A percentile compares a stretch with the other conserved stretches of the same genome.
These are phyloP conservation scores for Uncinocarpus reesii DNA, from an alignment of 2,329 filamentous ascomycete species.

Conservation along the genomic window DNA sequence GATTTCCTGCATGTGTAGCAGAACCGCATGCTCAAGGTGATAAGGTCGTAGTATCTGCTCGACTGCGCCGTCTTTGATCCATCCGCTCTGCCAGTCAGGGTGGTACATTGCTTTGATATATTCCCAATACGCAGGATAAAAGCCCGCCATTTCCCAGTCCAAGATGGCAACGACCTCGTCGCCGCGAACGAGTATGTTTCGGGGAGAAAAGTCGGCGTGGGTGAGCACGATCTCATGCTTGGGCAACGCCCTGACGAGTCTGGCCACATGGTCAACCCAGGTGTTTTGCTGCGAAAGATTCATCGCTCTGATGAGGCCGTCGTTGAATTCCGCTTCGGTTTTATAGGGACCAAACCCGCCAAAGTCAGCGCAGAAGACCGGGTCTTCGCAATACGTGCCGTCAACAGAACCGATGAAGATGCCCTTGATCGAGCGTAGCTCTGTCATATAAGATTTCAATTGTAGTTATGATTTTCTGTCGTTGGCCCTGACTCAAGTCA, in stretches of 20 bases:
- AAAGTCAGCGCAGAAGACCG: slow-evolving; percentile 14
- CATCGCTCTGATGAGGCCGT: slow-evolving; percentile 16
- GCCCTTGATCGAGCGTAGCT: slow-evolving; percentile 16
- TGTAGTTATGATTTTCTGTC: slow-evolving; percentile 13
- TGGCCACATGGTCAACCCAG: slow-evolving; percentile 13
- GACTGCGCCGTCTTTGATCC: slow-evolving; percentile 17
- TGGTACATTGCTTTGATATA: slow-evolving; percentile 20
- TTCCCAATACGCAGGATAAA: slow-evolving; percentile 23
- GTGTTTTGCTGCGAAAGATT: slow-evolving; percentile 12
- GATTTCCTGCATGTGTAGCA: slow-evolving; percentile 17
- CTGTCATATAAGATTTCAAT: slow-evolving; percentile 14
- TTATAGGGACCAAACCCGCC: slow-evolving; percentile 16
- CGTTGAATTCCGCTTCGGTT: slow-evolving; percentile 16
- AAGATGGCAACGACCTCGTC: slow-evolving; percentile 21
- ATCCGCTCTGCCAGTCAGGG: slow-evolving; percentile 17
- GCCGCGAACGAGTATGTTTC: slow-evolving; percentile 22
- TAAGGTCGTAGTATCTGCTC: slow-evolving; percentile 19
- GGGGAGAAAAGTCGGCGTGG: slow-evolving; percentile 21
- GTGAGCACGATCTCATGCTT: slow-evolving; percentile 22
- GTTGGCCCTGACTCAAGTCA: slow-evolving; percentile 3
- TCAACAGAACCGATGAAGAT: slow-evolving; percentile 18
- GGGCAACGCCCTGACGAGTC: slow-evolving; percentile 15
- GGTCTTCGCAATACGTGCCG: slow-evolving; percentile 16
- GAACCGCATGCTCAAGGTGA: slow-evolving; percentile 16
- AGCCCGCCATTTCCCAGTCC: slow-evolving; percentile 24